phyloP scores from a whole-genome alignment of 1,284 basidiomycete genomes.

The Coriolopsis trogii region DNA sequence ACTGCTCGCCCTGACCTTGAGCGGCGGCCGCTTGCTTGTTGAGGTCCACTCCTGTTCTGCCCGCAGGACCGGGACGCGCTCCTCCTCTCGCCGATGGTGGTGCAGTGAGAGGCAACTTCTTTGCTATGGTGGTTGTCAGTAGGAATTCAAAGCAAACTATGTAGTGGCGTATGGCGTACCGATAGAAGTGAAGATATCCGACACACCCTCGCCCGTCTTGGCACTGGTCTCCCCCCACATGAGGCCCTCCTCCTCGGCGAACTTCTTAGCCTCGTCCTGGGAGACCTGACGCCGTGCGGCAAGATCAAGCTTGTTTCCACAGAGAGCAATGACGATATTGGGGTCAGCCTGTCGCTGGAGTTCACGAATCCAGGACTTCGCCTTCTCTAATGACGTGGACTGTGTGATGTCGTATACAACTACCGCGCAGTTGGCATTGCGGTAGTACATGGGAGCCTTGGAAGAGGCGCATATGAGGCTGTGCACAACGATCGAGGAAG shows the following conservation, averaged over 20 bases:
- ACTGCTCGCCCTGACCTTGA: slow-evolving; percentile 60
- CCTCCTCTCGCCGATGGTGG: slow-evolving; percentile 62
- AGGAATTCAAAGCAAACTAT: slow-evolving; percentile 8
- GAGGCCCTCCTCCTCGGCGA: slow-evolving; percentile 92
- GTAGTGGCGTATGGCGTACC: slow-evolving; percentile 48
- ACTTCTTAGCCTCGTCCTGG: slow-evolving; percentile 88
- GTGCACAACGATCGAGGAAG: slow-evolving; percentile 15
- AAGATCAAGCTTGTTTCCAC: slow-evolving; percentile 94
- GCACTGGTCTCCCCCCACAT: slow-evolving; percentile 98
- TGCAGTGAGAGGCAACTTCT: slow-evolving; percentile 79
- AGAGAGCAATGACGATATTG: slow-evolving; percentile 93
- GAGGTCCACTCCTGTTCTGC: slow-evolving; percentile 72
- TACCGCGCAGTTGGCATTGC: slow-evolving; percentile 87
- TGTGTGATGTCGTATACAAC: slow-evolving; percentile 91
- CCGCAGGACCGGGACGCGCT: slow-evolving; percentile 47
- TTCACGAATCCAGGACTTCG: slow-evolving; percentile 95
- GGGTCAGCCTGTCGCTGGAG: slow-evolving; percentile 97
- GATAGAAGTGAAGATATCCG: slow-evolving; percentile 87
- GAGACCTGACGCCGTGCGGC: slow-evolving; percentile 80
- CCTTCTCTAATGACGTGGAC: slow-evolving; percentile 89
- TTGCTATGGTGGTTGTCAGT: slow-evolving; percentile 49
- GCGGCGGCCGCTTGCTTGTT: slow-evolving; percentile 60
- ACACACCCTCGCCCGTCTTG: slow-evolving; percentile 90
- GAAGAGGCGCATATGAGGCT: slow-evolving; percentile 10
- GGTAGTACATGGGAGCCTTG: slow-evolving; percentile 92